Base-by-base conservation (phyloP, 371 early-diverging fungal species). In the Rhizopus arrhizus region DNA sequence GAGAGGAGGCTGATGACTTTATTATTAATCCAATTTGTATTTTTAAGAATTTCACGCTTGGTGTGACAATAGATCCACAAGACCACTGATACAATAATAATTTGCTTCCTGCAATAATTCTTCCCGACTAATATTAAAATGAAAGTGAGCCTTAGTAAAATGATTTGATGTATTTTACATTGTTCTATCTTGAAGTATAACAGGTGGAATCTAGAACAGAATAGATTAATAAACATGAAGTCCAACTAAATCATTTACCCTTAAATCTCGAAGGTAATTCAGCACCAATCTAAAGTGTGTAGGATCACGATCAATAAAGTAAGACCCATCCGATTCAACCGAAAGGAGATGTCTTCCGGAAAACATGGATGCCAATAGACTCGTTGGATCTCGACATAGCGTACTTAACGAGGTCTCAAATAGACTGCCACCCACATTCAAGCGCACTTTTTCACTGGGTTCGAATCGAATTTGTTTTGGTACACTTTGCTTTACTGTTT, bases 31-130 rank as follows among this genome's bases (percentile, higher is more conserved):
- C 22, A 22, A 22, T 22, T 22, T 22, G 22, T 22, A 22, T 22
- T 22, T 22, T 22, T 22, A 12, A 22, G 16, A 35, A 22, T 41
- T 15, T 53, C 6, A 53, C 4, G 54, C 28, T 32, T 56, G n/a
- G 5, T 45, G 47, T 22, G 29, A 34, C 8, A 70, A 62, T 32
- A 64, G 41, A 15, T 64, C 13, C 29, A 77, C 59, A 31, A 77
- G 66, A 11, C 72, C 69, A 31, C 73, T 61, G n/a, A 77, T 77
- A 1, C 72, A 60, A 43, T 77, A 77, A 41, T 77, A 77, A 34
- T 69, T 64, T 38, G 77, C 77, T 42, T 77, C 77, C 67, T 77
- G 77, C n/a, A 77, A 53, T 16, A 77, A 45, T 61, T 77, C 74
- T 22, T 77, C 71, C 11, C 74, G 46, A 35, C 59, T 63, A 62